A percentile compares a stretch with the other conserved stretches of the same genome.
phyloP scores from a whole-genome alignment of 257 asterid species.

The Plantago major region DNA sequence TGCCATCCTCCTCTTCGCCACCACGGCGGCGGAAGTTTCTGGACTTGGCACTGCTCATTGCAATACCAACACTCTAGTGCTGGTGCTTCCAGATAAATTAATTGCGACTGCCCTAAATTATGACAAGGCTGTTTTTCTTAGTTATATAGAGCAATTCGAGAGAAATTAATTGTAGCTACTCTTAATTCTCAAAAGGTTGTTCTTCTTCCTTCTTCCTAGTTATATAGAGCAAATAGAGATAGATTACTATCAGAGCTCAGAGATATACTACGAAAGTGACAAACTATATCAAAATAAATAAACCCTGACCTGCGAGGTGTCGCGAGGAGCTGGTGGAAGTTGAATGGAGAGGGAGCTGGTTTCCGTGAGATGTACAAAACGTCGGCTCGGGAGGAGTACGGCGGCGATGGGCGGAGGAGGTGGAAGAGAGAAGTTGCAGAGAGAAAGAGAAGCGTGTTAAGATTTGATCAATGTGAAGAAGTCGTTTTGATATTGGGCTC shows the following conservation, averaged over 20 bases:
- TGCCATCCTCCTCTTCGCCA: slow-evolving; percentile 57
- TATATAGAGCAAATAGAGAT: too few species aligned
- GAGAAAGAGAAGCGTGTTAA: too few species aligned
- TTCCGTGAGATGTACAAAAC: neutral
- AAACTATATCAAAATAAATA: neutral
- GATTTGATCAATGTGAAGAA: too few species aligned
- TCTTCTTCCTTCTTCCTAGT: too few species aligned
- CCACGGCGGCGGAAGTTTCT: slow-evolving; percentile 87
- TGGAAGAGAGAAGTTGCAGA: too few species aligned
- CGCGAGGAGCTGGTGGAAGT: neutral
- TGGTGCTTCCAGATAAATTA: neutral
- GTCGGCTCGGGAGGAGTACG: neutral
- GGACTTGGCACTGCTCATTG: slow-evolving; percentile 60
- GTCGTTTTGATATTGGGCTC: too few species aligned
- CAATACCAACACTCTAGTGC: neutral
- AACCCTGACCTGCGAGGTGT: slow-evolving; percentile 1
- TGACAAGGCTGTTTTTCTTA: too few species aligned
- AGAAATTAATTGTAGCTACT: neutral
- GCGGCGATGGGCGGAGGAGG: neutral
- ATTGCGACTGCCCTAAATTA: neutral
- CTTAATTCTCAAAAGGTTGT: too few species aligned
- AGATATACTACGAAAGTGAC: too few species aligned
- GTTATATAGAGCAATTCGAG: too few species aligned
- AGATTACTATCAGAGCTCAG: neutral
- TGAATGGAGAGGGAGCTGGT: neutral